Base-by-base conservation (phyloP, 1,139 yeast species). In the Saccharomycopsis crataegensis region DNA sequence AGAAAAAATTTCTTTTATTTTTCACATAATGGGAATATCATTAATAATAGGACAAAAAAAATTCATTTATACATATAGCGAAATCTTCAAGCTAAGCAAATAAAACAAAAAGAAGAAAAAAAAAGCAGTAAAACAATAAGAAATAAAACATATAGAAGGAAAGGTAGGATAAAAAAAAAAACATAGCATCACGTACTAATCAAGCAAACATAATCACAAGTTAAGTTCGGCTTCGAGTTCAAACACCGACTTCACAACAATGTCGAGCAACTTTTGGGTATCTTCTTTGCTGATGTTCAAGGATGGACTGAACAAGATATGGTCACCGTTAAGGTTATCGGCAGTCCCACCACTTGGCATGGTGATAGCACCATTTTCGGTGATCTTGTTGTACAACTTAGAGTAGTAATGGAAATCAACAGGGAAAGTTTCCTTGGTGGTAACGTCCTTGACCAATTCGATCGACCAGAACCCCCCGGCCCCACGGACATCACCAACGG, bases 401-500 rank as follows among this genome's bases (percentile, higher is more conserved):
- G 65, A 63, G 32, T 71, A 74, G 48, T 73, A 65, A 36, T 67
- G 65, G 31, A 69, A 52, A 8, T 63, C 63, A 12, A 67, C 63
- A 22, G 70, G 71, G 59, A 77, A 78, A 8, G 73, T 69, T 59
- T 77, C 78, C 59, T 77, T 78, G 34, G 83, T 74, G 11, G 55
- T 63, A 55, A 72, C 72, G 63, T 80, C 72, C 62, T 78, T 72
- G 58, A 79, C 82, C 52, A 79, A 69, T 64, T 81, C 86, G 56
- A 80, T 61, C 3, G 80, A 70, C 79, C 83, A 78, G 66, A 81
- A 81, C 22, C 81, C 79, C 57, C 85, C 85, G 57, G 76, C 67
- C 46, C 86, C 86, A 69, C 86, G 75, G 46, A 80, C 74, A 59
- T 80, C 82, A 58, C 83, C 85, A 44, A 73, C 77, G 49, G 74